Evolutionary conservation across 2,329 filamentous ascomycete genomes (phyloP), one percentile per base, ranked within the genome.

Genomic region (Capronia americana): DNA sequence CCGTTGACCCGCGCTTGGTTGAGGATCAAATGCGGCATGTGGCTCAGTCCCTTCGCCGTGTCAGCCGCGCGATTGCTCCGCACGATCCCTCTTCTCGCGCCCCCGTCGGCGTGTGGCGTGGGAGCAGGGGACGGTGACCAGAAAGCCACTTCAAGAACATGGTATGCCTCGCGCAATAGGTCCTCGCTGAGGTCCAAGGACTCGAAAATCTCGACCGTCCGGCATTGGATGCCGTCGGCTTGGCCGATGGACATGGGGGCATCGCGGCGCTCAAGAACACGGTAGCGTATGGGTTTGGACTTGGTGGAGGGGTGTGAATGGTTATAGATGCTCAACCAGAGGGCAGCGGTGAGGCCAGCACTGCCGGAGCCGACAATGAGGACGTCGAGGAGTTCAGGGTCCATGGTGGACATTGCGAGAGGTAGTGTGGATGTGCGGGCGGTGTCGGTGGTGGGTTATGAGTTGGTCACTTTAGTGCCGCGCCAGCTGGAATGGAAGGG

Each of bases 211-310:
- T 89, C 87, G 14, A 88, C 85, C 0, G 86, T 87, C 1, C 86
- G 84, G 63, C 83, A 85, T 75, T 88, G 85, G 20, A 87, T 84
- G 1, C 86, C 86, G 66, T 91, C 88, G 14, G 88, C 88, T 75
- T 90, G 86, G 2, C 87, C 88, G 54, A 83, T 80, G 48, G 79
- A 72, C 57, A 90, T 79, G 0, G 85, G 86, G 0, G 86, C 87
- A 3, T 76, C 65, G 4, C 85, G 82, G 5, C 80, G 81, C 71
- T 90, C 88, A 0, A 90, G 78, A 28, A 90, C 83, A 28, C 61
- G 69, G 56, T 69, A 59, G 7, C 51, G 44, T 34, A 30, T 55
- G 53, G 24, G 24, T 34, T 24, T 20, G 3, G 28, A n/a, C n/a
- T 11, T 24, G 28, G 53, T 26, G 28, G 53, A 55, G 6, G 53